A percentile compares a stretch with the other conserved stretches of the same genome.
Evolutionary conservation across 768 basidiomycete species (phyloP).

Genomic region (Auriculariales sp.): DNA sequence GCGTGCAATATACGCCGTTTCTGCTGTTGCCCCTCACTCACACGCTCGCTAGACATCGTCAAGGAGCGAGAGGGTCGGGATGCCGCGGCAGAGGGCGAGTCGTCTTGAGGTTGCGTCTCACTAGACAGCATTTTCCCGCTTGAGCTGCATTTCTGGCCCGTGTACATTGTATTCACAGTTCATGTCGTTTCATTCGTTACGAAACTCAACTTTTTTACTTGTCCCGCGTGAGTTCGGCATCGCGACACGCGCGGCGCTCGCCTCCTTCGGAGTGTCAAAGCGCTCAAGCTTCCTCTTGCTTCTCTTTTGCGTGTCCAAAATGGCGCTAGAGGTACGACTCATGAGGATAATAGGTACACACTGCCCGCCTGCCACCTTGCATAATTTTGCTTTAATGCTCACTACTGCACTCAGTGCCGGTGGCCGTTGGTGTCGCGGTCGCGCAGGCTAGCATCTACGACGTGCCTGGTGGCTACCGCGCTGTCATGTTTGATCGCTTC

Average conservation of each 20-base stretch:
- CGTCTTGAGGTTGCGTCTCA: no score
- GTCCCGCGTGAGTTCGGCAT: no score
- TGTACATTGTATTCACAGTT: background rate
- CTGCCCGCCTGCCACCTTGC: background rate
- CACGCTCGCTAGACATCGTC: constrained; percentile 2
- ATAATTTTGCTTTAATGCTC: background rate
- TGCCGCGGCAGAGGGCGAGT: background rate
- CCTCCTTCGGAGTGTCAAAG: no score
- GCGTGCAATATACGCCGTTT: constrained; percentile 14
- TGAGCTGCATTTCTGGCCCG: background rate
- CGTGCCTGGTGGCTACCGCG: constrained; percentile 70
- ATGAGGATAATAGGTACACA: background rate
- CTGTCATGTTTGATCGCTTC: constrained; percentile 98
- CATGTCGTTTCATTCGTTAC: no score
- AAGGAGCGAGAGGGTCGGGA: background rate
- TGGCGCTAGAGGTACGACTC: no score
- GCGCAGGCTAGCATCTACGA: constrained; percentile 42
- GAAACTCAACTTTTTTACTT: no score
- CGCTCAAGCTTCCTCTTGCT: no score
- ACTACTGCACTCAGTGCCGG: constrained; percentile 40
- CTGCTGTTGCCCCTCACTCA: constrained; percentile 6
- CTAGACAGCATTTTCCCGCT: no score
- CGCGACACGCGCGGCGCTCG: no score
- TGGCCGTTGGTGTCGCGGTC: constrained; percentile 28
- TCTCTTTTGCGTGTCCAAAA: no score